Conservation (phyloP, 371 early-diverging fungal species). For the Mucor plumbeus region DNA sequence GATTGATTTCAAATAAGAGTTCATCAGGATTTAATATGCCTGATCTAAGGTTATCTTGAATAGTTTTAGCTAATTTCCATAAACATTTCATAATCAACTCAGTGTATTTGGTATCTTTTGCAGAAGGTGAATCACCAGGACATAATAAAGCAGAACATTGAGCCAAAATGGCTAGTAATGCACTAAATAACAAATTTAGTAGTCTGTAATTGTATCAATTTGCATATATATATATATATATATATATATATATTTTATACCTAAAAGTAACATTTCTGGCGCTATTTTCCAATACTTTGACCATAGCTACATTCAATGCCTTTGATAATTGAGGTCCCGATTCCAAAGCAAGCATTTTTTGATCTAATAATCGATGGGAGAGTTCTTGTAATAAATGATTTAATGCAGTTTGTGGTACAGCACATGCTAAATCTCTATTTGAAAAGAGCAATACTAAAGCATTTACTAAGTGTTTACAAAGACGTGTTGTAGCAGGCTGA, state of each 20-base stretch:
- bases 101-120: slow-evolving; percentile 73
- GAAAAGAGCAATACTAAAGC: slow-evolving; percentile 80
- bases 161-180: slow-evolving; percentile 63
- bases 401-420: slow-evolving; percentile 66
- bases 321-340: slow-evolving; percentile 71
- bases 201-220: background rate
- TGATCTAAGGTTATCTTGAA: slow-evolving; percentile 68
- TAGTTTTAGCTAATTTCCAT: slow-evolving; percentile 91
- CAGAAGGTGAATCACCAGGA: slow-evolving; percentile 54
- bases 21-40: slow-evolving; percentile 60
- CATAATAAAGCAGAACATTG: slow-evolving; percentile 51
- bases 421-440: slow-evolving; percentile 64
- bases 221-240: no score
- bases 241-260: slow-evolving; percentile 40
- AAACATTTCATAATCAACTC: slow-evolving; percentile 96
- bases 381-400: slow-evolving; percentile 76
- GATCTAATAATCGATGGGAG: slow-evolving; percentile 80
- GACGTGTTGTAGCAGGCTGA: slow-evolving; percentile 48
- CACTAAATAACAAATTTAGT: slow-evolving; percentile 34
- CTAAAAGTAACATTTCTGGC: slow-evolving; percentile 78
- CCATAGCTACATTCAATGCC: slow-evolving; percentile 88
- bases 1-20: slow-evolving; percentile 77
- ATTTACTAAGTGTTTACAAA: slow-evolving; percentile 84
- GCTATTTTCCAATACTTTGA: slow-evolving; percentile 85
- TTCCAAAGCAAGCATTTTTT: slow-evolving; percentile 65